These are phyloP conservation scores for Colletotrichum limetticola DNA, from an alignment of 2,329 filamentous ascomycete species.

Conservation along the genomic window DNA sequence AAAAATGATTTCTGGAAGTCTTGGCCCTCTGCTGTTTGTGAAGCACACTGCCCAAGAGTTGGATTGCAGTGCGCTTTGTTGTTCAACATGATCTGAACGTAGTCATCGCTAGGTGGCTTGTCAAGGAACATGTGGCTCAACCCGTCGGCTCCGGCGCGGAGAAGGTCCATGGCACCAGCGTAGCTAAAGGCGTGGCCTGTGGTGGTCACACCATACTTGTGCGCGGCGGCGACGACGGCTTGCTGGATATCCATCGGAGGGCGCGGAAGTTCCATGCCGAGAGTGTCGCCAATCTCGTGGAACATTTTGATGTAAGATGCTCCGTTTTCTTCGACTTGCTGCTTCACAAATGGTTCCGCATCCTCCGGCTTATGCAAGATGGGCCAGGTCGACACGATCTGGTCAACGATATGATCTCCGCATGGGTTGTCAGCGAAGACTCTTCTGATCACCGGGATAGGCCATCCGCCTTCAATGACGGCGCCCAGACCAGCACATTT, in stretches of 20 bases:
- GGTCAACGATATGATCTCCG: conserved; percentile 6
- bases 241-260: conserved; percentile 56
- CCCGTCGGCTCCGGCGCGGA: conserved; percentile 43
- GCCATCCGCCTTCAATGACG: conserved; percentile 64
- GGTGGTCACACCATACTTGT: not conserved
- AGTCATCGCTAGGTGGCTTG: conserved; percentile 37
- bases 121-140: conserved; percentile 46
- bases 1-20: conserved; percentile 29
- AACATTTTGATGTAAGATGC: conserved; percentile 63
- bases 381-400: conserved; percentile 54
- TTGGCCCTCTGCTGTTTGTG: conserved; percentile 39
- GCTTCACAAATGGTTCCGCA: conserved; percentile 53
- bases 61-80: conserved; percentile 39
- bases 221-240: conserved; percentile 32
- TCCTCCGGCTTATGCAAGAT: conserved; percentile 48
- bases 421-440: not conserved
- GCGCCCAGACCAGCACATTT: conserved; percentile 60
- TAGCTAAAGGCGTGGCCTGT: conserved; percentile 26
- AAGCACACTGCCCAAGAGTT: conserved; percentile 38
- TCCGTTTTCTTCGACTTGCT: conserved; percentile 44
- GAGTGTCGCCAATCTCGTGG: conserved; percentile 56
- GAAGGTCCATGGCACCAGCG: conserved; percentile 42
- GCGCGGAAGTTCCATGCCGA: conserved; percentile 49
- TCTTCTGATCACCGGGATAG: conserved; percentile 41
- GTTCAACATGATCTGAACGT: conserved; percentile 39